Percentiles rank a stretch among this genome's conserved stretches.
These are phyloP conservation scores for Argentina anserina DNA, from an alignment of 306 rosid genomes.

Conservation along the genomic window DNA sequence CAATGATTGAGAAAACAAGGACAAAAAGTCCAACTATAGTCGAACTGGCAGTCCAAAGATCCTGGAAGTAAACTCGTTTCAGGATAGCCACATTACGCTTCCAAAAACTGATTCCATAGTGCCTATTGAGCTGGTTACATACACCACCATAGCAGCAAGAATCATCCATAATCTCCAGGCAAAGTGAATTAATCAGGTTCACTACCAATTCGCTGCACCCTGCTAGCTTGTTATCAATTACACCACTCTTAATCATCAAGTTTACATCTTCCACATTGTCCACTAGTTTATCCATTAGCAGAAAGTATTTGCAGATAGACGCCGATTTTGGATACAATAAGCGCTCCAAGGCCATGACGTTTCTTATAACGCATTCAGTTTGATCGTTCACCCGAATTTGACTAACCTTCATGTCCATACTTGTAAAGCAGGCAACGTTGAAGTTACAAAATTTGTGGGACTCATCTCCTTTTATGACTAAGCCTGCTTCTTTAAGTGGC, in stretches of 20 bases:
- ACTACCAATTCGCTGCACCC: constrained; percentile 50
- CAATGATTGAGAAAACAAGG: constrained; percentile 23
- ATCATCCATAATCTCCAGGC: constrained; percentile 32
- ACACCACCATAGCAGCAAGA: constrained; percentile 25
- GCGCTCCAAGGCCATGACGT: constrained; percentile 50
- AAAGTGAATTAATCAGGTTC: constrained; percentile 32
- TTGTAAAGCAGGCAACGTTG: background rate
- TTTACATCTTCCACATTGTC: constrained; percentile 47
- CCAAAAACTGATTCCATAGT: constrained; percentile 37
- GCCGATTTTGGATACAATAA: constrained; percentile 36
- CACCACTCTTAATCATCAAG: constrained; percentile 39
- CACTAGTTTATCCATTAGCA: constrained; percentile 43
- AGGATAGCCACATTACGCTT: constrained; percentile 43
- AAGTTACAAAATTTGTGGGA: too few relatives aligned
- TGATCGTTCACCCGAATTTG: constrained; percentile 28
- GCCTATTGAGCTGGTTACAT: constrained; percentile 23
- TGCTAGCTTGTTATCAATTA: constrained; percentile 29
- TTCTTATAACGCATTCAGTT: constrained; percentile 44
- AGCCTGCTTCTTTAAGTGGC: background rate
- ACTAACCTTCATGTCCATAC: constrained; percentile 14
- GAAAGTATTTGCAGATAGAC: constrained; percentile 40
- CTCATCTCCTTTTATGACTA: background rate
- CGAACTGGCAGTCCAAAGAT: constrained; percentile 60
- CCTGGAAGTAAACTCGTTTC: constrained; percentile 47
- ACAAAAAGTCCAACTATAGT: constrained; percentile 47